phyloP scores from a whole-genome alignment of 2,329 filamentous ascomycete species.

The Apiospora marii region DNA sequence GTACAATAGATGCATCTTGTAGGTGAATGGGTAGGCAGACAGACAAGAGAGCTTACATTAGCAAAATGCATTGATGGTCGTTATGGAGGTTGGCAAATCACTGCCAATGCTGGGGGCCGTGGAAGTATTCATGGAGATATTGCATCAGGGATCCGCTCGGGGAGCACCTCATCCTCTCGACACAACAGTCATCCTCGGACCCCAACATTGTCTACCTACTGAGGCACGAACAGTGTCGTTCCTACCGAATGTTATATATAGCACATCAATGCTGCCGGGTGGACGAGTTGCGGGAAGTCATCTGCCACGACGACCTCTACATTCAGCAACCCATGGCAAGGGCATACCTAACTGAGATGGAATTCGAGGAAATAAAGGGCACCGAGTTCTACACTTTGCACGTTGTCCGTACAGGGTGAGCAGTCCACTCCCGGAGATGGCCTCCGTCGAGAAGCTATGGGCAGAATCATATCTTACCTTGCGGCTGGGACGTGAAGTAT shows the following conservation, averaged over 20 bases:
- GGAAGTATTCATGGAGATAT: not conserved
- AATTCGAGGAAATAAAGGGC: too few species aligned
- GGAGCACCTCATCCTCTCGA: not conserved
- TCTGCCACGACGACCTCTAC: not conserved
- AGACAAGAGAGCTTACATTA: not conserved
- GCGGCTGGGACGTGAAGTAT: not conserved
- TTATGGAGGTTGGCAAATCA: not conserved
- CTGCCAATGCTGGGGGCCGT: not conserved
- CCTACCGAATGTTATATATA: not conserved
- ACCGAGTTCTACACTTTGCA: not conserved
- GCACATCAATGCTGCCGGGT: not conserved
- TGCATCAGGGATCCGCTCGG: not conserved
- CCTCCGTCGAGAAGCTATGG: not conserved
- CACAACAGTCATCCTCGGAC: not conserved
- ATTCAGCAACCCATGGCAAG: not conserved
- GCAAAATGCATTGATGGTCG: not conserved
- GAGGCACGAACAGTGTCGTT: not conserved
- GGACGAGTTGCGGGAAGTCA: not conserved
- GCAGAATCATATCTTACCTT: not conserved
- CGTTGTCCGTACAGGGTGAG: not conserved
- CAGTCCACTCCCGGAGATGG: not conserved
- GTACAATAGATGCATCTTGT: not conserved
- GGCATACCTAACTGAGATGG: not conserved
- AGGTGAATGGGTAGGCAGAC: not conserved
- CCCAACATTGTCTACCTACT: not conserved